Conservation (phyloP, 768 basidiomycete genomes). For the Trichaptum fuscoviolaceum region DNA sequence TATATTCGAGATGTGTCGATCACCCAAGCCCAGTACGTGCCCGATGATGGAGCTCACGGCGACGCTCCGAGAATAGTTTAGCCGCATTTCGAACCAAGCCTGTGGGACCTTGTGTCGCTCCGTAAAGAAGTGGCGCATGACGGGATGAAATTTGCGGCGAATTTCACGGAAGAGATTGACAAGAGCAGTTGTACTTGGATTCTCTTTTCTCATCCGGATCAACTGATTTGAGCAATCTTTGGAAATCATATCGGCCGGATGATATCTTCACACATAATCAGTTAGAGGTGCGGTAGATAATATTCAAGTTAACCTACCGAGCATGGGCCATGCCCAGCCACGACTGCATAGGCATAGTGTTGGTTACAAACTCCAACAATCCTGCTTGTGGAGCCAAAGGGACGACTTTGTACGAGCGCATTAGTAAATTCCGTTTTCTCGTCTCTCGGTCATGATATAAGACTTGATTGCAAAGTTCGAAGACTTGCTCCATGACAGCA, state of each 20-base stretch:
- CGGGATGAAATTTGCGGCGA: slow-evolving; percentile 59
- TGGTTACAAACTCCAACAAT: slow-evolving; percentile 83
- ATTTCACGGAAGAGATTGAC: slow-evolving; percentile 26
- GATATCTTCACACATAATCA: slow-evolving; percentile 46
- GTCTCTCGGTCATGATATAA: slow-evolving; percentile 73
- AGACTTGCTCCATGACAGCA: slow-evolving; percentile 98
- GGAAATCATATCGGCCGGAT: slow-evolving; percentile 46
- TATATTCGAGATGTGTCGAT: slow-evolving; percentile 90
- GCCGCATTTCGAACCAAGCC: slow-evolving; percentile 86
- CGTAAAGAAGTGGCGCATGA: slow-evolving; percentile 93
- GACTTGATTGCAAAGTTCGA: slow-evolving; percentile 79
- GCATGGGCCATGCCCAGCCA: slow-evolving; percentile 66
- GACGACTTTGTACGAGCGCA: slow-evolving; percentile 86
- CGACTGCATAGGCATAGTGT: slow-evolving; percentile 57
- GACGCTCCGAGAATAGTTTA: slow-evolving; percentile 87
- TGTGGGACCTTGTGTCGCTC: slow-evolving; percentile 85
- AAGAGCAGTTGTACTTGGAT: slow-evolving; percentile 26
- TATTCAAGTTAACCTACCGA: slow-evolving; percentile 35
- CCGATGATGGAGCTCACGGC: slow-evolving; percentile 94
- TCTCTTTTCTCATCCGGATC: slow-evolving; percentile 26
- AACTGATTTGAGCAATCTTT: slow-evolving; percentile 27
- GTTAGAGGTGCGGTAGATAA: background rate
- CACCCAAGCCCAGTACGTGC: slow-evolving; percentile 86
- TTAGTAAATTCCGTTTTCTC: slow-evolving; percentile 58
- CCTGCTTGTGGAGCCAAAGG: slow-evolving; percentile 80